Conservation (phyloP, 2,329 filamentous ascomycete species). For the Cercospora beticola region DNA sequence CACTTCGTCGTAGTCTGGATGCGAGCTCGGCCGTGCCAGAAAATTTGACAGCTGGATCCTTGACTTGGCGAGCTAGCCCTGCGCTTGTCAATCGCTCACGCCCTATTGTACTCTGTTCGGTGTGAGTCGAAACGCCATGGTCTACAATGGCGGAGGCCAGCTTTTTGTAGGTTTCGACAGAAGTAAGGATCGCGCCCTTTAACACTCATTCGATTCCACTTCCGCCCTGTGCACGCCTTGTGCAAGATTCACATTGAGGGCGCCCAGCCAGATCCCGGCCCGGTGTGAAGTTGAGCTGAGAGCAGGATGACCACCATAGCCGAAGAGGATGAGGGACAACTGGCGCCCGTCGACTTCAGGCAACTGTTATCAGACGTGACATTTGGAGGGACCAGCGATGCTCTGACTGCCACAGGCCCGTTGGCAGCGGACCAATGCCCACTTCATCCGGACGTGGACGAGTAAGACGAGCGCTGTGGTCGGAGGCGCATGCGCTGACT, state of each 20-base stretch:
- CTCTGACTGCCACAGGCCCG: slow-evolving; percentile 10
- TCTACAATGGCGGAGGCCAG: background rate
- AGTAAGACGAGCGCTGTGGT: slow-evolving; percentile 13
- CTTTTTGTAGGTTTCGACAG: slow-evolving; percentile 1
- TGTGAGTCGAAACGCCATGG: slow-evolving; percentile 8
- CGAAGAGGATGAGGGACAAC: slow-evolving; percentile 20
- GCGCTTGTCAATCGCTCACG: slow-evolving; percentile 12
- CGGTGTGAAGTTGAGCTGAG: background rate
- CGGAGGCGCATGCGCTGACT: background rate
- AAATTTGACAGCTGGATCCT: slow-evolving; percentile 8
- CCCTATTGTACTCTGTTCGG: slow-evolving; percentile 14
- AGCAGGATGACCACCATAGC: slow-evolving; percentile 21
- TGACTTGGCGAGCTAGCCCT: slow-evolving; percentile 11
- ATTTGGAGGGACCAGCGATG: slow-evolving; percentile 13
- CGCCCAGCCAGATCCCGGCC: background rate
- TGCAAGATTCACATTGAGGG: slow-evolving; percentile 1
- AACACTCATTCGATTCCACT: background rate
- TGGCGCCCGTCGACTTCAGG: slow-evolving; percentile 19
- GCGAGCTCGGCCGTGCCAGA: slow-evolving; percentile 2
- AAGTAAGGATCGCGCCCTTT: slow-evolving; percentile 10
- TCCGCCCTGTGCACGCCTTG: slow-evolving; percentile 5
- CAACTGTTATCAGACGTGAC: slow-evolving; percentile 20
- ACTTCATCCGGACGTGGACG: slow-evolving; percentile 22
- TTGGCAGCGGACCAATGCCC: slow-evolving; percentile 12
- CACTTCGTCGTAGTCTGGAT: background rate